Evolutionary conservation across 345 rosid species (phyloP).

Genomic region (Schrenkiella parvula): DNA sequence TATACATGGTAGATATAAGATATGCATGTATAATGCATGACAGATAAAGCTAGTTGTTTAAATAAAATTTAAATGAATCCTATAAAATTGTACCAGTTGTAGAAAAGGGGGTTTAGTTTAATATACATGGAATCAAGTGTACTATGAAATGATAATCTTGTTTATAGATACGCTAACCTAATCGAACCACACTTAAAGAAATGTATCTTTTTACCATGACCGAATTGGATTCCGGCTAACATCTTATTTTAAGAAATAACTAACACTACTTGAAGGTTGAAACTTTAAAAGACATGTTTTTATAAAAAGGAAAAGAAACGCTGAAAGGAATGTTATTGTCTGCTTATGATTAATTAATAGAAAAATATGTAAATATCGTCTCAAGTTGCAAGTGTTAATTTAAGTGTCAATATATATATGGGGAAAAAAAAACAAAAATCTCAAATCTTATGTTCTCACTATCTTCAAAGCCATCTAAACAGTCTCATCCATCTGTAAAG

Average conservation of each 20-base stretch:
- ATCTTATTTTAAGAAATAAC: neutral
- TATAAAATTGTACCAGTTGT: neutral
- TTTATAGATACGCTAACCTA: neutral
- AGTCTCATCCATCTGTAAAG: neutral
- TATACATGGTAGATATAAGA: neutral
- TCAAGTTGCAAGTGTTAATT: neutral
- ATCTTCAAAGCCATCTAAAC: neutral
- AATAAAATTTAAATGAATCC: neutral
- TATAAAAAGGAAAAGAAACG: neutral
- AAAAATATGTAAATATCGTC: neutral
- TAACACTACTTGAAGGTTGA: conserved; percentile 5
- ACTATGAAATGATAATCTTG: neutral
- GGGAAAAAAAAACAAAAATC: too few species aligned
- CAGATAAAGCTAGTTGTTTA: neutral
- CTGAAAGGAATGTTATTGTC: neutral
- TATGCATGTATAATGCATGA: neutral
- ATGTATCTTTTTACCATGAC: neutral
- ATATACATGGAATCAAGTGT: neutral
- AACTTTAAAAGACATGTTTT: neutral
- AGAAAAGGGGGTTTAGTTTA: neutral
- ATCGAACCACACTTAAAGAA: neutral
- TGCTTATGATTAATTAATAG: neutral
- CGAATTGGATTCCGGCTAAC: conserved; percentile 4
- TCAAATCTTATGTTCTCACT: neutral
- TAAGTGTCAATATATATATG: too few species aligned